Conservation (phyloP, 208 protist genomes). For the Leptomonas pyrrhocoris region DNA sequence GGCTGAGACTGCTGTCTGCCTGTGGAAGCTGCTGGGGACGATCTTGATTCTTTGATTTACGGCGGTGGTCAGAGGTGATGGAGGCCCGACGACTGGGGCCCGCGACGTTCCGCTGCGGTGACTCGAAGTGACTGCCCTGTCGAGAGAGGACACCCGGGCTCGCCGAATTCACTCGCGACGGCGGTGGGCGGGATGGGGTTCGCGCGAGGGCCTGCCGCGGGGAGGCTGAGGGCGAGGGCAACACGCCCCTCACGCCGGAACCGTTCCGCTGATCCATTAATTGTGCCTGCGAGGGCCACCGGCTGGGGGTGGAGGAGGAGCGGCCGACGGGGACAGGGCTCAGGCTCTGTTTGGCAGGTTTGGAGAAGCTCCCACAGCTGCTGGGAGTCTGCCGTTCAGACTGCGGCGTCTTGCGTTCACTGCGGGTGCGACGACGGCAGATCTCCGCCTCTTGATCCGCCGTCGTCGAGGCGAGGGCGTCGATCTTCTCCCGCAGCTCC, state of each 20-base stretch:
- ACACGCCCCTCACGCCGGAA: not conserved
- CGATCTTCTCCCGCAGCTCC: conserved; percentile 13
- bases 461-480: conserved; percentile 5
- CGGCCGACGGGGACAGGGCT: conserved; percentile 6
- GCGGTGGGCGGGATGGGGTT: not conserved
- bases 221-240: not conserved
- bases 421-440: conserved; percentile 6
- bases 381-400: not conserved
- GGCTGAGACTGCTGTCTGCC: not conserved
- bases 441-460: conserved; percentile 15
- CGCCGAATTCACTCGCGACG: not conserved
- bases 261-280: not conserved
- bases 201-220: not conserved
- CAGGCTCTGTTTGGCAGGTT: not conserved
- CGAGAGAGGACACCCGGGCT: not conserved
- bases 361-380: conserved; percentile 2
- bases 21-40: not conserved
- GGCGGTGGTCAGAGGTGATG: conserved; percentile 10
- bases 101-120: not conserved
- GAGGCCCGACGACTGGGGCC: not conserved
- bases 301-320: not conserved
- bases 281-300: not conserved
- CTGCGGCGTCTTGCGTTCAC: not conserved
- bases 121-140: conserved; percentile 2
- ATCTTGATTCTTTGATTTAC: not conserved